phyloP scores from a whole-genome alignment of 73 alveolate genomes.

The Tetrahymena borealis region DNA sequence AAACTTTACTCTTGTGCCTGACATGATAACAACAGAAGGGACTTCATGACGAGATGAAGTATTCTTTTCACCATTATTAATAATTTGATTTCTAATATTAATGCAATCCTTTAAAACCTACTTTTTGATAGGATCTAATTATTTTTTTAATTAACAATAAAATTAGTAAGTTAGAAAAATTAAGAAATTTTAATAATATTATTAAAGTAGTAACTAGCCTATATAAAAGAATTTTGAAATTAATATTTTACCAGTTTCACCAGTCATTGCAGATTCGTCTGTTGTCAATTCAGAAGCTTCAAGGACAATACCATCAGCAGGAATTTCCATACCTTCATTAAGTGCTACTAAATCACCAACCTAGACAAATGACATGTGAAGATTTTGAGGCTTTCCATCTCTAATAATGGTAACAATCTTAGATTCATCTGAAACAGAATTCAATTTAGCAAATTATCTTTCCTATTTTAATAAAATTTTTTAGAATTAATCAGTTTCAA shows the following conservation, averaged over 20 bases:
- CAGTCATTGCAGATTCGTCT: slow-evolving; percentile 91
- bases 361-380: slow-evolving; percentile 59
- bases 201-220: slow-evolving; percentile 46
- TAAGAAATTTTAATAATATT: background rate
- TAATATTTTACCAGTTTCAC: slow-evolving; percentile 74
- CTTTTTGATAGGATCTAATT: slow-evolving; percentile 27
- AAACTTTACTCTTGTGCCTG: slow-evolving; percentile 55
- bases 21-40: slow-evolving; percentile 70
- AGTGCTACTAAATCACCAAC: slow-evolving; percentile 83
- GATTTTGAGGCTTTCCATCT: slow-evolving; percentile 49
- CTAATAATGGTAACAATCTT: slow-evolving; percentile 67
- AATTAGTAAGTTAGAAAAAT: too few relatives aligned
- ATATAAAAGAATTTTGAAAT: slow-evolving; percentile 51
- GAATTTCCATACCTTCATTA: slow-evolving; percentile 74
- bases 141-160: slow-evolving; percentile 6
- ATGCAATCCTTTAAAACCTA: slow-evolving; percentile 14
- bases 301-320: slow-evolving; percentile 76
- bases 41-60: slow-evolving; percentile 55
- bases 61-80: slow-evolving; percentile 44
- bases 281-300: slow-evolving; percentile 74
- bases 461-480: slow-evolving; percentile 23
- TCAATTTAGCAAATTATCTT: slow-evolving; percentile 17
- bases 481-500: too few relatives aligned
- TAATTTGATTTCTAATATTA: slow-evolving; percentile 39
- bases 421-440: slow-evolving; percentile 37